These are phyloP conservation scores for Cladophialophora exuberans DNA, from an alignment of 2,329 filamentous ascomycete genomes.

Conservation along the genomic window DNA sequence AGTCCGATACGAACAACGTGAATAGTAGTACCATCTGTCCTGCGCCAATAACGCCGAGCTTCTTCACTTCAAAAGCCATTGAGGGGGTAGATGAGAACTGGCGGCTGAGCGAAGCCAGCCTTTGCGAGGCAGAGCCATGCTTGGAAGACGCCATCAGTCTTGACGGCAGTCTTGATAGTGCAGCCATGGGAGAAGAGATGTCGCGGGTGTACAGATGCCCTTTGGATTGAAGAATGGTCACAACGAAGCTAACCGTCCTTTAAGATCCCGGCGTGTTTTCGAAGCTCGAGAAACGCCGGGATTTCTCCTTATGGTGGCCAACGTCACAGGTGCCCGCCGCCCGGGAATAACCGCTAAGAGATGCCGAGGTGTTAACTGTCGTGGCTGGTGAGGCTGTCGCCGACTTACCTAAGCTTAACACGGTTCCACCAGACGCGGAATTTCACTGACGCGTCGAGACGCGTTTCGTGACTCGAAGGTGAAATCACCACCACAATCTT, in stretches of 20 bases:
- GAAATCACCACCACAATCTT: neutral
- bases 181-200: conserved; percentile 22
- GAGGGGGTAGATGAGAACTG: conserved; percentile 71
- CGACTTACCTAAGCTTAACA: no score
- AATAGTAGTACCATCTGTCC: conserved; percentile 83
- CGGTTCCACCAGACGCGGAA: no score
- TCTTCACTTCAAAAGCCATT: conserved; percentile 73
- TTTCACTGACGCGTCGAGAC: neutral
- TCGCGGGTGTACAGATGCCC: neutral
- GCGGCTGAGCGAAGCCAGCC: conserved; percentile 45
- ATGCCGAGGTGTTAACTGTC: neutral
- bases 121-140: conserved; percentile 37
- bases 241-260: neutral
- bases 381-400: no score
- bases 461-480: no score
- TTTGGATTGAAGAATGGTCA: neutral
- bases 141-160: conserved; percentile 45
- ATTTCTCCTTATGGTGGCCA: conserved; percentile 13
- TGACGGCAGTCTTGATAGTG: conserved; percentile 23
- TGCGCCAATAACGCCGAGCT: conserved; percentile 86
- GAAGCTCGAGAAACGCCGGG: conserved; percentile 1
- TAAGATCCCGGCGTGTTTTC: conserved; percentile 1
- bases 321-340: neutral
- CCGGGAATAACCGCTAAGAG: neutral
- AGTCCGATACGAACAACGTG: neutral